Conservation (phyloP, 495 filamentous ascomycete genomes). For the Stereocaulon alpinum region DNA sequence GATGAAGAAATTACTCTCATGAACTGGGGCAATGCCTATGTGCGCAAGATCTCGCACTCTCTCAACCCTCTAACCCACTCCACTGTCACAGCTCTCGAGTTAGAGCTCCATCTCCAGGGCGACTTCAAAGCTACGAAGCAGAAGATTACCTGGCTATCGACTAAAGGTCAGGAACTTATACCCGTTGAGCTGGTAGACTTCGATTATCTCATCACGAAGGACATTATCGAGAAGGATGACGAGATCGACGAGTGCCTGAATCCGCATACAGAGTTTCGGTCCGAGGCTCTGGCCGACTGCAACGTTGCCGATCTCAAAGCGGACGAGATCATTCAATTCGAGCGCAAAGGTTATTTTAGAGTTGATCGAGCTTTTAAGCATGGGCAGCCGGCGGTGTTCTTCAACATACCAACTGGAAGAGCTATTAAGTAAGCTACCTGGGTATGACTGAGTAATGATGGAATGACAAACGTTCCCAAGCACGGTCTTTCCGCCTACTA, state of each 20-base stretch:
- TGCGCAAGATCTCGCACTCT: constrained; percentile 59
- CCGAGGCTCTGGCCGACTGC: constrained; percentile 66
- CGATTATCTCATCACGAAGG: constrained; percentile 86
- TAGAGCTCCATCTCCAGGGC: constrained; percentile 75
- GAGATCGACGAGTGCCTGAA: constrained; percentile 71
- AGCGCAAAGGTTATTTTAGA: constrained; percentile 84
- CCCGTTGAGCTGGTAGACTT: constrained; percentile 83
- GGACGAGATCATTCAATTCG: constrained; percentile 87
- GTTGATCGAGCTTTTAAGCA: constrained; percentile 50
- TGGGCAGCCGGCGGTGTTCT: constrained; percentile 54
- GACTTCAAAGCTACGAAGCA: constrained; percentile 92
- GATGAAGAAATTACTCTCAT: constrained; percentile 92
- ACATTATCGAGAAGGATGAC: constrained; percentile 75
- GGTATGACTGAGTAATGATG: background rate
- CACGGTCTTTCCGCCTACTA: no score
- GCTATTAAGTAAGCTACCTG: constrained; percentile 18
- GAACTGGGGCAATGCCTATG: constrained; percentile 90
- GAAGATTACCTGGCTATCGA: constrained; percentile 86
- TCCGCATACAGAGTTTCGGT: constrained; percentile 62
- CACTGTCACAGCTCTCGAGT: constrained; percentile 53
- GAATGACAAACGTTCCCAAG: background rate
- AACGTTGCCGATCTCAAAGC: constrained; percentile 66
- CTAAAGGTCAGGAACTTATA: constrained; percentile 61
- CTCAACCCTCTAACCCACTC: constrained; percentile 33
- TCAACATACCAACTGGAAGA: constrained; percentile 71